Percentiles rank a stretch among this genome's conserved stretches.
Conservation (phyloP, 257 asterid species). For the Plantago ovata region DNA sequence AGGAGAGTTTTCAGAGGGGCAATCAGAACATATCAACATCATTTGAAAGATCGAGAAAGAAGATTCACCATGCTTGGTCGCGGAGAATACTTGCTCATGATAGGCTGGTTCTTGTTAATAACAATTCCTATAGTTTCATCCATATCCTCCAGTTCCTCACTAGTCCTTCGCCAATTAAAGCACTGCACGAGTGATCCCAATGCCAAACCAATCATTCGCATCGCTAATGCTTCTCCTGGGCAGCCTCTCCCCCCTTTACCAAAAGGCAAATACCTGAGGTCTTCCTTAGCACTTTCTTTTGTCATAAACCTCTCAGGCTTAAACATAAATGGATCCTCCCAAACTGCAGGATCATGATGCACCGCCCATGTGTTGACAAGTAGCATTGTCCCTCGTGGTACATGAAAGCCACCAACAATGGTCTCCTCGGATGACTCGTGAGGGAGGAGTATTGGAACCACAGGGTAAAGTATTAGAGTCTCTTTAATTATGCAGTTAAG, state of each 20-base stretch:
- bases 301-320: conserved; percentile 9
- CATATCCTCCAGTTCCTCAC: conserved; percentile 11
- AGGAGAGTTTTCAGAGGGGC: too few species aligned
- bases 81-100: too few species aligned
- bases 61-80: too few species aligned
- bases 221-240: conserved; percentile 4
- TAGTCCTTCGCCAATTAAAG: neutral
- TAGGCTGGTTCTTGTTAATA: neutral
- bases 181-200: conserved; percentile 4
- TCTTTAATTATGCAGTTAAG: conserved; percentile 36
- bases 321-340: conserved; percentile 5
- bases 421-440: conserved; percentile 28
- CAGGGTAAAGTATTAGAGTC: conserved; percentile 46
- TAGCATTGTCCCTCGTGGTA: conserved; percentile 4
- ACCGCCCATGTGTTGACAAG: conserved; percentile 6
- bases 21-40: too few species aligned
- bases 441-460: conserved; percentile 38
- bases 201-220: conserved; percentile 5
- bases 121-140: neutral
- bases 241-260: conserved; percentile 7
- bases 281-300: neutral
- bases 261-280: conserved; percentile 3
- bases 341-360: conserved; percentile 6
- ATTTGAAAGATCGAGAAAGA: too few species aligned
- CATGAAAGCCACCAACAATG: neutral